These are phyloP conservation scores for Talaromyces borbonicus DNA, from an alignment of 495 filamentous ascomycete species.

Conservation along the genomic window DNA sequence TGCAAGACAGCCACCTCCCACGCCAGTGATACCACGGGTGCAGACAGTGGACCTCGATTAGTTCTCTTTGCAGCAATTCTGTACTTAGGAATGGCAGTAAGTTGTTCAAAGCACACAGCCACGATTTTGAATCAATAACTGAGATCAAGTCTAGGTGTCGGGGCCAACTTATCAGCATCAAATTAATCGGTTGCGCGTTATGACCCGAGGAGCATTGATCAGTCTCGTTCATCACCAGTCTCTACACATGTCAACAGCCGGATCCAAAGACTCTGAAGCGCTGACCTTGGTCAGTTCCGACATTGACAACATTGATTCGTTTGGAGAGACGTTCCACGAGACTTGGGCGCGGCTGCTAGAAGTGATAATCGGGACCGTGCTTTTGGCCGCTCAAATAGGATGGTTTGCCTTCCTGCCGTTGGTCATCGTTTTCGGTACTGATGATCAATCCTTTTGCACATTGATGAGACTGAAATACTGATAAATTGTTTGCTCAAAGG, in stretches of 20 bases:
- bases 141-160: conserved; percentile 19
- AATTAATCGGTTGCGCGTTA: conserved; percentile 36
- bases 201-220: conserved; percentile 39
- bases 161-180: conserved; percentile 38
- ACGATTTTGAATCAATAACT: not conserved
- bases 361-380: conserved; percentile 37
- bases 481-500: not conserved
- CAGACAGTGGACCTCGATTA: not conserved
- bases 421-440: conserved; percentile 32
- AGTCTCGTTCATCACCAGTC: conserved; percentile 35
- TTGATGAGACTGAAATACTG: not conserved
- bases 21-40: not conserved
- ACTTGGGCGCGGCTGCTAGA: conserved; percentile 45
- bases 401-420: conserved; percentile 37
- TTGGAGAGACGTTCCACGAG: conserved; percentile 31
- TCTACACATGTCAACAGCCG: conserved; percentile 20
- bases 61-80: not conserved
- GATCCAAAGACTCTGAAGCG: conserved; percentile 25
- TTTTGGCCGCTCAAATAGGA: conserved; percentile 41
- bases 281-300: conserved; percentile 47
- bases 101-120: not conserved
- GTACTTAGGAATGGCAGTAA: conserved; percentile 4
- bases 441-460: not conserved
- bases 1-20: conserved; percentile 14
- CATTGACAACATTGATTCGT: conserved; percentile 29